These are phyloP conservation scores for Meira nashicola DNA, from an alignment of 1,284 basidiomycete genomes.

Conservation along the genomic window DNA sequence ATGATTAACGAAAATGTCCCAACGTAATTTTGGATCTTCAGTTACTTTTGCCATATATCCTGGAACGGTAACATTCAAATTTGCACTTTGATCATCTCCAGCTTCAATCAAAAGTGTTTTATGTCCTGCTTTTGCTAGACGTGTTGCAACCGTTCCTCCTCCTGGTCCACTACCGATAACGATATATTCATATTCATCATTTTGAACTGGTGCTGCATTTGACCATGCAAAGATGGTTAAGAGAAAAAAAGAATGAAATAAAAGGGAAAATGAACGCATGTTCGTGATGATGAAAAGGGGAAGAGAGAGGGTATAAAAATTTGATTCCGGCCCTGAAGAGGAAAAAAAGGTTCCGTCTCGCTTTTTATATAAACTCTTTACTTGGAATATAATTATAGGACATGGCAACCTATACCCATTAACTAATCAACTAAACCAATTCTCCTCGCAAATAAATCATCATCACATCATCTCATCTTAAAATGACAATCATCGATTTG, in stretches of 20 bases:
- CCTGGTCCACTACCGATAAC: slow-evolving; percentile 1
- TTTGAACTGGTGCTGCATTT: background rate
- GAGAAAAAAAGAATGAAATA: background rate
- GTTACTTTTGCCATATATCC: background rate
- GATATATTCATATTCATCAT: slow-evolving; percentile 4
- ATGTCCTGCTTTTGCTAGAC: slow-evolving; percentile 1
- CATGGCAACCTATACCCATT: no score
- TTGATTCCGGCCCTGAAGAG: no score
- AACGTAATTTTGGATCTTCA: background rate
- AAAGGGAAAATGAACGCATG: no score
- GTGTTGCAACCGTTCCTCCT: background rate
- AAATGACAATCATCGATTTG: no score
- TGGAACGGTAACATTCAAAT: slow-evolving; percentile 1
- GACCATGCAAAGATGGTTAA: background rate
- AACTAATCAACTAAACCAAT: no score
- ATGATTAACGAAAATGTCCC: slow-evolving; percentile 4
- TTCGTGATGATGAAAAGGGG: no score
- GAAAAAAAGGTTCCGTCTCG: no score
- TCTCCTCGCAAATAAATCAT: no score
- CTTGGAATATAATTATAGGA: no score
- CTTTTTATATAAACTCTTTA: no score
- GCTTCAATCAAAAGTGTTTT: slow-evolving; percentile 4
- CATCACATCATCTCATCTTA: no score
- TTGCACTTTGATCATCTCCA: slow-evolving; percentile 1
- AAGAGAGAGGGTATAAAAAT: no score